Evolutionary conservation across 257 asterid genomes (phyloP).

Genomic region (Jacaranda copaia): DNA sequence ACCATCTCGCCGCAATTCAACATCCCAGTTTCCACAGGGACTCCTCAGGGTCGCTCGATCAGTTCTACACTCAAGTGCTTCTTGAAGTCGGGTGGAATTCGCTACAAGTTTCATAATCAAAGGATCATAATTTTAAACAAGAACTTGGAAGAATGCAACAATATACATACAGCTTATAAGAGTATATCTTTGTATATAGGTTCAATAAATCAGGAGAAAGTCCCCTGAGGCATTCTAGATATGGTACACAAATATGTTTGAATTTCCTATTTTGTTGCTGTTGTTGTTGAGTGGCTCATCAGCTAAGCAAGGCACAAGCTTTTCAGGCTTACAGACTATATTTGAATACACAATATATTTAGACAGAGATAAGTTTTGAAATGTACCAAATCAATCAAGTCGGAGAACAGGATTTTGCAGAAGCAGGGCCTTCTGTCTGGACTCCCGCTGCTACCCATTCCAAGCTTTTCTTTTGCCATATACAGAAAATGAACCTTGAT

Average conservation of each 20-base stretch:
- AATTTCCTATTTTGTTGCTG: too few species aligned
- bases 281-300: too few species aligned
- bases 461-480: constrained; percentile 8
- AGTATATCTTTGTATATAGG: neutral
- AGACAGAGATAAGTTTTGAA: too few species aligned
- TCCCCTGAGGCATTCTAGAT: too few species aligned
- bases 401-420: constrained; percentile 32
- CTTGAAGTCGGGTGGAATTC: constrained; percentile 36
- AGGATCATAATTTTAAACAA: neutral
- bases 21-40: constrained; percentile 32
- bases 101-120: constrained; percentile 26
- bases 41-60: constrained; percentile 14
- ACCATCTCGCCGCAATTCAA: neutral
- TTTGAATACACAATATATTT: too few species aligned
- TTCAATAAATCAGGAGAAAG: too few species aligned
- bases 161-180: neutral
- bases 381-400: constrained; percentile 33
- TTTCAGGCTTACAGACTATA: too few species aligned
- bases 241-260: too few species aligned
- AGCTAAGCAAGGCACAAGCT: too few species aligned
- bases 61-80: constrained; percentile 16
- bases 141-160: neutral
- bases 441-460: neutral
- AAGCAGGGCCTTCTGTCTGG: constrained; percentile 44
- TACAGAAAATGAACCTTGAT: too few species aligned